Percentiles rank a stretch among this genome's conserved stretches.
These are phyloP conservation scores for Lasiosphaeria hispida DNA, from an alignment of 495 filamentous ascomycete genomes.

Conservation along the genomic window DNA sequence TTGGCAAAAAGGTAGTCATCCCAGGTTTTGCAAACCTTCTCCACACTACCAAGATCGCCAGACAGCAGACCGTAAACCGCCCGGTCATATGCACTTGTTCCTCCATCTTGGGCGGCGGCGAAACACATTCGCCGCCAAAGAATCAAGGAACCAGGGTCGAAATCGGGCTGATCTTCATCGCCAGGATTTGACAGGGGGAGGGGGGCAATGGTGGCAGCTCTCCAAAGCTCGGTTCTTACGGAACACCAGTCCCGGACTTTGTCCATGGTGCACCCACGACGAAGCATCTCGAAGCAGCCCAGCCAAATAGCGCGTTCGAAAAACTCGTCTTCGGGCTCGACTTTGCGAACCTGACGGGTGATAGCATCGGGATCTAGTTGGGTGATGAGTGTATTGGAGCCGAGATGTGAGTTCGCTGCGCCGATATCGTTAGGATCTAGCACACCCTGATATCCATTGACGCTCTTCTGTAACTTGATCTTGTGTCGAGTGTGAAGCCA, in stretches of 20 bases:
- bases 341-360: constrained; percentile 66
- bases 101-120: constrained; percentile 64
- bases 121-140: constrained; percentile 84
- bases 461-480: constrained; percentile 84
- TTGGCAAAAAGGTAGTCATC: constrained; percentile 90
- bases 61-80: constrained; percentile 87
- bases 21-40: constrained; percentile 74
- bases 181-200: constrained; percentile 45
- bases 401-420: constrained; percentile 54
- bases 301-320: constrained; percentile 87
- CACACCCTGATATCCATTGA: constrained; percentile 61
- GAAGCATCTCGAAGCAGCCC: constrained; percentile 82
- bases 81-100: constrained; percentile 71
- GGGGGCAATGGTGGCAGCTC: constrained; percentile 66
- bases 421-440: constrained; percentile 58
- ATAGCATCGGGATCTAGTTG: constrained; percentile 91
- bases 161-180: constrained; percentile 33
- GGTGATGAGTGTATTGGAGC: constrained; percentile 69
- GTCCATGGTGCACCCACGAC: constrained; percentile 68
- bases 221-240: constrained; percentile 78
- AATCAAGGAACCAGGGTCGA: constrained; percentile 51
- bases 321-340: constrained; percentile 77
- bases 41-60: constrained; percentile 74
- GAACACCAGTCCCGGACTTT: constrained; percentile 79
- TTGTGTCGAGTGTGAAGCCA: constrained; percentile 89